A percentile compares a stretch with the other conserved stretches of the same genome.
Conservation (phyloP, 192 early-diverging fungal genomes). For the Umbelopsis isabellina region DNA sequence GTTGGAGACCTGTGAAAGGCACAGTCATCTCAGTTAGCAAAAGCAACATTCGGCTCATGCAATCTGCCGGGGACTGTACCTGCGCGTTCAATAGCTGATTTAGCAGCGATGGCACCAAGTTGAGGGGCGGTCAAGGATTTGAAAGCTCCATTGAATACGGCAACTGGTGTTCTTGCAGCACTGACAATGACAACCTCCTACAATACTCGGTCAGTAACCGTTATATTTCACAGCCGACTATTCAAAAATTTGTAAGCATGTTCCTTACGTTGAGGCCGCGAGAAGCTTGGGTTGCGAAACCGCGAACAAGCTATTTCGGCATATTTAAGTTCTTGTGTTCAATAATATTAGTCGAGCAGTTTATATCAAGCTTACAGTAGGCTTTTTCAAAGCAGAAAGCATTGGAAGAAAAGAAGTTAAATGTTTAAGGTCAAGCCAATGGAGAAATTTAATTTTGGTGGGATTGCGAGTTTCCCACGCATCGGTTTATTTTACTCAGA, state of each 20-base stretch:
- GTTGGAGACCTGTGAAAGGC: constrained; percentile 58
- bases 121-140: constrained; percentile 81
- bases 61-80: constrained; percentile 46
- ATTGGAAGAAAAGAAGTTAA: background rate
- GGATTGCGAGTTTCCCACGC: background rate
- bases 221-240: no score
- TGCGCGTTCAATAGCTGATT: constrained; percentile 81
- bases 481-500: constrained; percentile 26
- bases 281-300: constrained; percentile 20
- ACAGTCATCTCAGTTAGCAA: background rate
- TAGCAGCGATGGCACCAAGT: constrained; percentile 85
- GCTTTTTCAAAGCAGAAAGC: constrained; percentile 13
- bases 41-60: constrained; percentile 2
- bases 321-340: background rate
- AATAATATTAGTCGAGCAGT: background rate
- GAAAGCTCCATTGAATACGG: constrained; percentile 87
- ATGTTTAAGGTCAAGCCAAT: background rate
- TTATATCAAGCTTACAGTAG: background rate
- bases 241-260: background rate
- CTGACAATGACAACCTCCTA: constrained; percentile 63
- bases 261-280: constrained; percentile 9
- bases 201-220: background rate
- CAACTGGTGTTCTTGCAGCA: constrained; percentile 92
- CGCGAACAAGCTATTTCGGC: background rate
- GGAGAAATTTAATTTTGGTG: background rate